Conservation (phyloP, 208 protist genomes). For the Endotrypanum monterogeii region DNA sequence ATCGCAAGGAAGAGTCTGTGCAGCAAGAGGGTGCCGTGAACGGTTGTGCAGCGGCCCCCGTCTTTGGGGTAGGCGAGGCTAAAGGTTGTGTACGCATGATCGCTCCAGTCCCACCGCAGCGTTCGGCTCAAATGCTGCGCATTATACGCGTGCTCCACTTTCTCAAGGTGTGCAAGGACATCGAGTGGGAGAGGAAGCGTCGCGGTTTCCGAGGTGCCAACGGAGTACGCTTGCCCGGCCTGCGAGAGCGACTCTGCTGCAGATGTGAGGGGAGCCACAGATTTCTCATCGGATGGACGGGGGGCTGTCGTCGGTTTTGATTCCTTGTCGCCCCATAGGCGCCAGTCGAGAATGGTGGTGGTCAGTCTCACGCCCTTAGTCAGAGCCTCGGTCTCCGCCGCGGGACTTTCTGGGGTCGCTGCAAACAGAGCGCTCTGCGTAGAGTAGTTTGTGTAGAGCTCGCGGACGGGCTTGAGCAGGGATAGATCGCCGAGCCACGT, state of each 20-base stretch:
- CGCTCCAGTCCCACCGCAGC: constrained; percentile 40
- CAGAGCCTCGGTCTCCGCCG: not conserved
- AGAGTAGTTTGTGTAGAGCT: constrained; percentile 18
- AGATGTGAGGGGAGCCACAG: constrained; percentile 1
- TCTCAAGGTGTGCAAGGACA: constrained; percentile 15
- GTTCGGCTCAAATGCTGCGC: constrained; percentile 5
- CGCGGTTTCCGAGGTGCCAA: not conserved
- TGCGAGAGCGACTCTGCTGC: constrained; percentile 7
- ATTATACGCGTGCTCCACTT: constrained; percentile 23
- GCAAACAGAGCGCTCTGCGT: constrained; percentile 14
- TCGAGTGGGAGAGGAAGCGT: constrained; percentile 40
- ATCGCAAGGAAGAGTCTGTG: constrained; percentile 47
- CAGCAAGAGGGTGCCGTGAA: constrained; percentile 40
- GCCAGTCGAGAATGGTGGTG: constrained; percentile 35
- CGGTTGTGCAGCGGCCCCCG: constrained; percentile 19
- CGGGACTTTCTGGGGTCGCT: not conserved
- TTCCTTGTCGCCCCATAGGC: constrained; percentile 27
- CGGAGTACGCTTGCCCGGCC: constrained; percentile 5
- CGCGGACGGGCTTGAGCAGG: constrained; percentile 19
- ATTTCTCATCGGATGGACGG: not conserved
- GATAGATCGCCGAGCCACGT: constrained; percentile 21
- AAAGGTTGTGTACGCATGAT: constrained; percentile 31
- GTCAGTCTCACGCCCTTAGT: constrained; percentile 22
- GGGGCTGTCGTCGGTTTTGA: not conserved
- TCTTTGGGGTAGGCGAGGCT: constrained; percentile 36